Evolutionary conservation across 352 stramenopile species (phyloP).

Genomic region (Globisporangium irregulare): DNA sequence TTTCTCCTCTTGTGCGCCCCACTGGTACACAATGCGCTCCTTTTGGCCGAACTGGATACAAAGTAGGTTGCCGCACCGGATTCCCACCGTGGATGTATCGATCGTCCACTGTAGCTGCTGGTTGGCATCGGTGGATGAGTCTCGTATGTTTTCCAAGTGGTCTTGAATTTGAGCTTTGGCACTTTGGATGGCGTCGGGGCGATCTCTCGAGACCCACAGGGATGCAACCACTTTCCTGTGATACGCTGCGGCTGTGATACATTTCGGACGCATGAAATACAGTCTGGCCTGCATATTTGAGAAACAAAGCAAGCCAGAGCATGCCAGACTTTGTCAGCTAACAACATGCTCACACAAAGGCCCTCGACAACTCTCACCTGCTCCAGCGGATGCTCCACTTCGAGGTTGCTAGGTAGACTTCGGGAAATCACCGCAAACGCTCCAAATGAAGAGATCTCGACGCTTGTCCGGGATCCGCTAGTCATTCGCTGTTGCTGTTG

Average conservation of each 20-base stretch:
- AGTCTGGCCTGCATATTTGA: slow-evolving; percentile 2
- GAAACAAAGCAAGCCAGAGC: background rate
- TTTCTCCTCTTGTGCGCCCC: background rate
- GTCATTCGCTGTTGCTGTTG: background rate
- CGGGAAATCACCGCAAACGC: slow-evolving; percentile 15
- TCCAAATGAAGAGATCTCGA: slow-evolving; percentile 12
- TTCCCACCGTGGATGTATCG: slow-evolving; percentile 1
- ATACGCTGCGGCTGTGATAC: slow-evolving; percentile 8
- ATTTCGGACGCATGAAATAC: slow-evolving; percentile 15
- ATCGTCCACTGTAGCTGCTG: slow-evolving; percentile 9
- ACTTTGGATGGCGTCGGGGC: slow-evolving; percentile 8
- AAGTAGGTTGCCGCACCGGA: slow-evolving; percentile 13
- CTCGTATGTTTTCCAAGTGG: background rate
- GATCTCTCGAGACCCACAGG: slow-evolving; percentile 18
- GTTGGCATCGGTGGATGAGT: background rate
- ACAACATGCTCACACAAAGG: background rate
- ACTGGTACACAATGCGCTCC: slow-evolving; percentile 17
- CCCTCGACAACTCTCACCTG: slow-evolving; percentile 1
- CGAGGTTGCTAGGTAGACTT: slow-evolving; percentile 10
- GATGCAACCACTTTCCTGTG: slow-evolving; percentile 3
- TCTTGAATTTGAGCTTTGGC: background rate
- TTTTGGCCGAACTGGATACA: slow-evolving; percentile 4
- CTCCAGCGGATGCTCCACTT: slow-evolving; percentile 17
- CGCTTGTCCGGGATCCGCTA: background rate
- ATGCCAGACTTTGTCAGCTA: background rate